A percentile compares a stretch with the other conserved stretches of the same genome.
Evolutionary conservation across 2,329 filamentous ascomycete genomes (phyloP).

Genomic region (Pseudogymnoascus sp.): DNA sequence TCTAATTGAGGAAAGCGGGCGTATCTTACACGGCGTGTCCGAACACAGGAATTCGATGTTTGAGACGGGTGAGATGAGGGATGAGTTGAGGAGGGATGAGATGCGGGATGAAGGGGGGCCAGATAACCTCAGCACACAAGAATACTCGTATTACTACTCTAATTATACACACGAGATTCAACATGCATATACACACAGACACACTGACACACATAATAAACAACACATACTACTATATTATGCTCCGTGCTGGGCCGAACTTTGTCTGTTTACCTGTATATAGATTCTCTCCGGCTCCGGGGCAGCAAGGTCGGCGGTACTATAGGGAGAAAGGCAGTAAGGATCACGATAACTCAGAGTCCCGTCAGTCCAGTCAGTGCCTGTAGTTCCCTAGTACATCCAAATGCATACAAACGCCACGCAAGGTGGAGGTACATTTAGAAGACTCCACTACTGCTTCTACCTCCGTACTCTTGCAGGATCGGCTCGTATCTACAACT

Average conservation of each 20-base stretch:
- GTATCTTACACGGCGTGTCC: background rate
- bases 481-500: background rate
- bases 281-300: background rate
- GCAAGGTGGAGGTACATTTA: background rate
- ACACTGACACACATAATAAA: background rate
- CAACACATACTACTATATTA: background rate
- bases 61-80: slow-evolving; percentile 4
- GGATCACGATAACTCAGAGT: background rate
- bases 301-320: background rate
- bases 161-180: background rate
- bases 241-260: background rate
- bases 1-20: background rate
- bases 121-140: background rate
- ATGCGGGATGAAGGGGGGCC: background rate
- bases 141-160: background rate
- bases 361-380: background rate
- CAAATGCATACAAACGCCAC: background rate
- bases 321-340: slow-evolving; percentile 3
- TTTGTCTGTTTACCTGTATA: too few relatives aligned
- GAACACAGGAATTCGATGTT: background rate
- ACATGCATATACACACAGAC: background rate
- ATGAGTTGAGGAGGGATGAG: background rate
- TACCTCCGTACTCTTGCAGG: slow-evolving; percentile 6
- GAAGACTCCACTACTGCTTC: background rate
- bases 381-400: background rate